Base-by-base conservation (phyloP, 345 rosid species). In the Noccaea caerulescens region DNA sequence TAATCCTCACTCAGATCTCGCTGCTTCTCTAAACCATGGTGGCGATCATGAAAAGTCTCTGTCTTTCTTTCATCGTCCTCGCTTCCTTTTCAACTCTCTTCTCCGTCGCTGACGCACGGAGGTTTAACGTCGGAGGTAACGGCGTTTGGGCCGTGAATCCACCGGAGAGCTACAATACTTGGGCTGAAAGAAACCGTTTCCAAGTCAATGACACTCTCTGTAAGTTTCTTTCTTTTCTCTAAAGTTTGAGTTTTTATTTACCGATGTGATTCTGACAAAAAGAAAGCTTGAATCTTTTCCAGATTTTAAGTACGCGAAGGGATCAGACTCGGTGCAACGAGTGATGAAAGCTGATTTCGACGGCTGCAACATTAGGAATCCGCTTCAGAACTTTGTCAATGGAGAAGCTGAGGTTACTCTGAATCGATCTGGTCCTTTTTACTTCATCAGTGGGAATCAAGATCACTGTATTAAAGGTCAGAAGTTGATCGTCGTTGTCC, bases 181-280 rank as follows among this genome's bases (percentile, higher is more conserved):
- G 96, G 96, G 80, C 92, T 37, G 79, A 5, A 39, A 81, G 80
- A 73, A 72, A 60, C 65, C 78, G 96, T 50, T 88, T 92, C 60
- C 77, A 39, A 36, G 76, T 88, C 60, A 79, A 92, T 58, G 98
- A 92, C 62, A 81, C 82, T 13, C 78, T 87, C 2, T 60, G 96
- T 87, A 81, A 71, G 84, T 73, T 23, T 36, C 3, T 60, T 18
- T 5, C 0, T 1, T 50, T 6, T 14, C 1, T 49, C 34, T 0
- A 10, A 4, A 4, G 0, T 68, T 20, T 3, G 4, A 25, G 4
- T 3, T 42, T 64, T 37, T 34, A 1, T n/a, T 27, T 27, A 27
- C 30, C 1, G 4, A 9, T 6, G 1, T 2, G 34, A 10, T 27
- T 64, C 14, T 47, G 6, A 47, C 41, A 14, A 34, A 6, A 7